Percentiles rank a stretch among this genome's conserved stretches.
These are phyloP conservation scores for Ogataea ramenticola DNA, from an alignment of 805 yeast genomes.

Conservation along the genomic window DNA sequence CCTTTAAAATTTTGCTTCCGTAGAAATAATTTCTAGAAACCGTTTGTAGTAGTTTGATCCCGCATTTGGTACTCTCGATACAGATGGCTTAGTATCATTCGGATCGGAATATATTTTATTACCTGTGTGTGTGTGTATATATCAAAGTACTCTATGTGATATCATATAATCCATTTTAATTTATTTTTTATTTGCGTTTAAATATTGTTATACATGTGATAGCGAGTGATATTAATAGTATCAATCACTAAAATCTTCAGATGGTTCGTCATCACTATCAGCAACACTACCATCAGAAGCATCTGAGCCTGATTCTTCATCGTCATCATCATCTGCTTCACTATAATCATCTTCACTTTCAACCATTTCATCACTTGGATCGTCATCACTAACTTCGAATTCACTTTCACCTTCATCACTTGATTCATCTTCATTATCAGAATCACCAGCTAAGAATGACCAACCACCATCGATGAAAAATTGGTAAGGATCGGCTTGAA, in stretches of 20 bases:
- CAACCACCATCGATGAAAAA: conserved; percentile 95
- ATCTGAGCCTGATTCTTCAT: conserved; percentile 15
- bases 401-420: conserved; percentile 64
- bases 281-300: conserved; percentile 21
- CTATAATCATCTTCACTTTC: conserved; percentile 23
- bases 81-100: too few relatives aligned
- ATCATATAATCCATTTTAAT: too few relatives aligned
- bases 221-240: too few relatives aligned
- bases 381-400: conserved; percentile 59
- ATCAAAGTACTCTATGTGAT: too few relatives aligned
- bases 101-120: too few relatives aligned
- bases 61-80: too few relatives aligned
- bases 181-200: too few relatives aligned
- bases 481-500: conserved; percentile 86
- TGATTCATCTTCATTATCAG: conserved; percentile 66
- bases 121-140: too few relatives aligned
- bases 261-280: conserved; percentile 20
- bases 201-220: too few relatives aligned
- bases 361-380: conserved; percentile 47
- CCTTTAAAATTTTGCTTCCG: too few relatives aligned
- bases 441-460: conserved; percentile 86
- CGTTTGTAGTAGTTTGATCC: too few relatives aligned
- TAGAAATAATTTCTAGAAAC: too few relatives aligned
- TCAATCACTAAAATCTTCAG: conserved; percentile 25
- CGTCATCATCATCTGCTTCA: conserved; percentile 18